Evolutionary conservation across 108 stramenopile species (phyloP), one percentile per base, ranked within the genome.

Genomic region (Aurantiochytrium sp.): DNA sequence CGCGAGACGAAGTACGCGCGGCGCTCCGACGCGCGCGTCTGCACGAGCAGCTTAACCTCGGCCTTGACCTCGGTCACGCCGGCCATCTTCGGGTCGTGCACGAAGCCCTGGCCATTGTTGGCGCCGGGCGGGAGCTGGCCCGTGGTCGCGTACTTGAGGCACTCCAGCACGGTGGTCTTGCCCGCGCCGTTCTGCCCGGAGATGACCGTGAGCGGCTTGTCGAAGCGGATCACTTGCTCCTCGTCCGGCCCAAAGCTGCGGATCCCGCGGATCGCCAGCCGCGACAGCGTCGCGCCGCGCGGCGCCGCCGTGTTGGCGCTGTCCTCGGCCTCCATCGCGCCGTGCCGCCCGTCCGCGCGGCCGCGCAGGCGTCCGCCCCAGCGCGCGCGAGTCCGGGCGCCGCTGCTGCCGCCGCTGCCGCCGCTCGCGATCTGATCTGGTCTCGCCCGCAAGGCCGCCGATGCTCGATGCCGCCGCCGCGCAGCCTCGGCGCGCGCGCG

Each of bases 91-190:
- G 97, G 97, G 89, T 98, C 98, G 89, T 97, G 97, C 54, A 98
- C 94, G 87, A 97, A 98, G 36, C 92, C 89, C 88, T 96, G 96
- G 6, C 98, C 98, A 37, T 92, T 91, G 54, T 93, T 95, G 73
- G 95, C 93, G 6, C 97, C 97, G 0, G 98, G 98, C 4, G 99
- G 99, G 3, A 98, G 85, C 3, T 91, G 86, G 12, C 99, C 99
- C 31, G 97, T 97, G 4, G 97, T 95, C 42, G 96, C 97, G 87
- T 96, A 99, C 90, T 99, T 99, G 68, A 99, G 95, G 69, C 95
- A 95, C 93, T 99, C 99, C 86, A 99, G 98, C 69, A 99, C 96
- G 42, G 99, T 99, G 4, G 99, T 99, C 93, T 97, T 98, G 24
- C 96, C 95, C 87, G 94, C 94, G 48, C 94, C 94, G 54, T 94